Evolutionary conservation across 208 protist species (phyloP), one percentile per base, ranked within the genome.

Genomic region (Herpetomonas samuelpessoai): DNA sequence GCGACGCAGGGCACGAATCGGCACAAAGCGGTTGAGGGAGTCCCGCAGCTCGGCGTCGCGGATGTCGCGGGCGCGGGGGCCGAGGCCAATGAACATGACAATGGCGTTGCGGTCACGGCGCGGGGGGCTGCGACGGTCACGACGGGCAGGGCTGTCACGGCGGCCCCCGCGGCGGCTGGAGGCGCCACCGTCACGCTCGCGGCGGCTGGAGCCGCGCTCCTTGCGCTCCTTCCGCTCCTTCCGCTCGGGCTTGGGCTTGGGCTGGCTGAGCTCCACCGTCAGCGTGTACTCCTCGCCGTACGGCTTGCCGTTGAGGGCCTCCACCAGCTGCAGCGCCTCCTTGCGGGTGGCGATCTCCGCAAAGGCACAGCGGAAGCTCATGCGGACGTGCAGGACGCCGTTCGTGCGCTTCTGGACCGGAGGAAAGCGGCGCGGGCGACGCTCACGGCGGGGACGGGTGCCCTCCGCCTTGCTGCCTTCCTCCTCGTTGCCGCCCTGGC

Each of bases 301-400:
- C 41, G 48, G 57, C 41, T 72, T 50, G 28, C 71, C 73, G 67
- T 92, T 31, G 22, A 84, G 62, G 61, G 72, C 45, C 1, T 44
- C 25, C 2, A 92, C 72, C n/a, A 92, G 76, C 25, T 76, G 48
- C 14, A 68, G 28, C 2, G 85, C 85, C 45, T 79, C 71, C 50
- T 64, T 79, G 22, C 57, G 35, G 0, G 65, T 76, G 1, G 61
- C 55, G 4, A 86, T 78, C 52, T 92, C 85, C 3, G 71, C 85
- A 57, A 92, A 92, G 49, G 81, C 85, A 57, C 81, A 85, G 67
- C 81, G 81, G 59, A 81, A 78, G 44, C 85, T 81, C 66, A 88
- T 51, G 31, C 81, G 78, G 2, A 92, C 62, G 47, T 44, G 57
- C 3, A 68, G 22, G 9, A 75, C 48, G 1, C 28, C 19, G 21